Base-by-base conservation (phyloP, 2,329 filamentous ascomycete genomes). In the Alternaria viburni region DNA sequence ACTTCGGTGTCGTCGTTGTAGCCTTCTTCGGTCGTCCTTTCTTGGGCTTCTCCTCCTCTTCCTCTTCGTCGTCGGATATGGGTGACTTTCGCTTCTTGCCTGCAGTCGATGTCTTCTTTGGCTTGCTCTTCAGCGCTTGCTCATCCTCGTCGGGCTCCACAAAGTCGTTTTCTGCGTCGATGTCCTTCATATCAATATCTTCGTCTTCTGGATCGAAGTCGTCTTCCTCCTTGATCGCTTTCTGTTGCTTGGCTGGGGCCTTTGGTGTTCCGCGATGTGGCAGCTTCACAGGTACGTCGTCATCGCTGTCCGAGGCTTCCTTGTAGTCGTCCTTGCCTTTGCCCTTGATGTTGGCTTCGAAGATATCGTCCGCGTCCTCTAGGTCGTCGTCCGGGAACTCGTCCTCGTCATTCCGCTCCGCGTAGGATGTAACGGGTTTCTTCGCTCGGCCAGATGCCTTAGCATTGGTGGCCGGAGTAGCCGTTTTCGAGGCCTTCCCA, bases 331-430 rank as follows among this genome's bases (percentile, higher is more conserved):
- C 85, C 62, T 87, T 92, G 60, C 86, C 88, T 47, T 87, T 83
- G 51, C 86, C 86, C 75, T 89, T 91, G 32, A 86, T 86, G 67
- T 92, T 89, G 5, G 91, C 90, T 13, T 90, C 91, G 79, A 94
- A 94, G 19, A 97, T 93, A 71, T 97, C 94, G 68, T 93, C 91
- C n/a, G 88, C 91, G 4, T 81, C 85, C 47, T 87, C 90, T 47
- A 80, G 75, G 51, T 83, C 81, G 54, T 82, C 75, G 46, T 83
- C 77, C 6, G 76, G 71, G 66, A 79, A 79, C 25, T 78, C 74
- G 17, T 92, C 88, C 7, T 87, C 85, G 32, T 89, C 90, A 57
- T 92, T 90, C 19, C 92, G 87, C 68, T 91, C 67, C 67, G 74
- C 65, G 60, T 78, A 76, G 75, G 77, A 69, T 47, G 79, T 81